Evolutionary conservation across 2,329 filamentous ascomycete species (phyloP), one percentile per base, ranked within the genome.

Genomic region (Hyphodiscus sp.): DNA sequence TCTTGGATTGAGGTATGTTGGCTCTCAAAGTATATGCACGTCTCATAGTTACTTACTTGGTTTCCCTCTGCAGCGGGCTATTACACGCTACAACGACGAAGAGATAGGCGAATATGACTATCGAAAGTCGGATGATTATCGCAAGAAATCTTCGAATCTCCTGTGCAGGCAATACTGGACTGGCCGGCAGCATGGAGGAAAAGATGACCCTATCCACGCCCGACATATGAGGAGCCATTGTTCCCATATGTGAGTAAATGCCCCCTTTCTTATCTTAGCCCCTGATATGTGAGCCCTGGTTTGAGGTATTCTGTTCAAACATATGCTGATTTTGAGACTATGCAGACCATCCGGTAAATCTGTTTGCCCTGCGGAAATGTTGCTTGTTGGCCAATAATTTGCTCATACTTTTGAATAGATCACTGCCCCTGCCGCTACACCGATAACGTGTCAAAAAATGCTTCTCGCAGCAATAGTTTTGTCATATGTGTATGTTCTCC

Each of bases 111-210:
- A 55, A 2, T 33, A 49, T 2, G 47, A 48, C 45, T 38, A 50
- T 33, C 1, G 30, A 41, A 38, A 43, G n/a, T 44, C 19, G 16
- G 48, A 15, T 11, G 42, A 44, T 20, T 44, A 44, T 16, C 47
- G 42, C 16, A 47, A 46, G 29, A 52, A 41, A 47, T 42, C 46
- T 20, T 41, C 49, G n/a, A 54, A 54, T 30, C 26, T 62, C 19
- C 51, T 61, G n/a, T 51, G 41, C 19, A 51, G 56, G n/a, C 56
- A 63, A 33, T 59, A 54, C 41, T 63, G 61, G 59, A 41, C 44
- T 18, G 58, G 54, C 2, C 59, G 58, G 13, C 50, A 57, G 15
- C 53, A 63, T 53, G 58, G 58, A n/a, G 52, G 51, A 2, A 42
- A 38, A 2, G 49, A 56, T 26, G 56, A 58, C 45, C 58, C 59